Conservation (phyloP, 148 eudicot genomes). For the Vaccinium myrtillus region DNA sequence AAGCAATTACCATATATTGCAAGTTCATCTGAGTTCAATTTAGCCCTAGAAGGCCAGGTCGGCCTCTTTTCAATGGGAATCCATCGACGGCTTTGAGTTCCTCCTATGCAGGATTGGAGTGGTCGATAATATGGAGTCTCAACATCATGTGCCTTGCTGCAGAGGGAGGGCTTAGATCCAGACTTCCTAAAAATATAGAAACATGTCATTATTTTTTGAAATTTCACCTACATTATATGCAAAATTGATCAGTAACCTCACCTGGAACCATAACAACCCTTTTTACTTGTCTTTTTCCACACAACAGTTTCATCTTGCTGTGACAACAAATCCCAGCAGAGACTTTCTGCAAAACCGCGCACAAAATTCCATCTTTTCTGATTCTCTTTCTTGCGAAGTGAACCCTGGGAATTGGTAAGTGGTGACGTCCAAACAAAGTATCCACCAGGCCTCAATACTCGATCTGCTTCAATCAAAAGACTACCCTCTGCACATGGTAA, state of each 20-base stretch:
- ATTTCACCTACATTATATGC: not conserved
- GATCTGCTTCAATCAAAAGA: constrained; percentile 82
- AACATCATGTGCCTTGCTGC: constrained; percentile 71
- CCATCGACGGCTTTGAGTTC: constrained; percentile 89
- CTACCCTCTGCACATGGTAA: constrained; percentile 65
- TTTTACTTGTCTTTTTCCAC: constrained; percentile 85
- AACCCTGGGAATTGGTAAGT: constrained; percentile 59
- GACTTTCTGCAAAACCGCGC: constrained; percentile 50
- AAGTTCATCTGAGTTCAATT: constrained; percentile 63
- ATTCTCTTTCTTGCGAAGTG: constrained; percentile 66
- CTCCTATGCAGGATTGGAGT: constrained; percentile 81
- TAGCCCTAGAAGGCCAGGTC: constrained; percentile 84
- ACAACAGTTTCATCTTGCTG: constrained; percentile 98
- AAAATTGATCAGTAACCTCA: constrained; percentile 29
- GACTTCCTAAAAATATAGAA: constrained; percentile 57
- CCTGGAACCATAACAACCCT: constrained; percentile 75
- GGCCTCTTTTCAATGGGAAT: constrained; percentile 69
- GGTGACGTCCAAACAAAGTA: constrained; percentile 99
- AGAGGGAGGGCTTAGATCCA: constrained; percentile 57
- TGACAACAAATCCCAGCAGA: constrained; percentile 88
- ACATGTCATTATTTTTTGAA: not conserved
- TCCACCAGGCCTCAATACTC: constrained; percentile 93
- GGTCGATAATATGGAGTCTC: constrained; percentile 88
- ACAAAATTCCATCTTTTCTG: constrained; percentile 78
- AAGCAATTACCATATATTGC: constrained; percentile 57